Evolutionary conservation across 495 filamentous ascomycete genomes (phyloP), one percentile per base, ranked within the genome.

Genomic region (Usnea hakonensis): DNA sequence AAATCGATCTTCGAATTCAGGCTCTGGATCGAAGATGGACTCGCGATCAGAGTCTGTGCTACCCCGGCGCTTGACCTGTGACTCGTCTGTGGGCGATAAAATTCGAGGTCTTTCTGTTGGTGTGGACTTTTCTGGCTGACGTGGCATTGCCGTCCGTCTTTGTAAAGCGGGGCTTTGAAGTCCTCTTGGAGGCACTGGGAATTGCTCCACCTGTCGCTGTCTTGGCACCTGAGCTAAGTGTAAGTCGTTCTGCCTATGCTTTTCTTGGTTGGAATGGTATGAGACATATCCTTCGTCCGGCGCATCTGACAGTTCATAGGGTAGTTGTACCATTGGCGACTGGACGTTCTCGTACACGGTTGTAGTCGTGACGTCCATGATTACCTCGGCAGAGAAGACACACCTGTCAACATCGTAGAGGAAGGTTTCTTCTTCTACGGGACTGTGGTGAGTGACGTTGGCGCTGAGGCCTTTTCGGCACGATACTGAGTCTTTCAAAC

Each of bases 1-100:
- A 26, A 69, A 65, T 13, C 46, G 40, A 32, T 56, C 64, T 33
- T 65, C 53, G 36, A 57, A 58, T 0, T 69, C 67, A 21, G 65
- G 64, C 52, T 67, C 64, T 0, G 64, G 64, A 41, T 69, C 67
- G 6, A 44, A 36, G 13, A 66, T 54, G 2, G 67, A 67, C 19
- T 57, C 46, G 26, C 28, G 30, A 21, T 65, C 63, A 5, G 67
- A 69, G 33, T 65, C 65, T 21, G 38, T 38, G 50, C 65, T 69
- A 16, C 36, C 57, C 21, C 19, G 26, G 5, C 23, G 40, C 23
- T 67, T 58, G 16, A 53, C 33, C 17, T 64, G 43, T n/a, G 40
- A 60, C 19, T 63, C 59, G 8, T 55, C 44, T 6, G 63, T n/a
- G n/a, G n/a, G n/a, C n/a, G n/a, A n/a, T n/a, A n/a, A 16, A 53